Evolutionary conservation across 2,329 filamentous ascomycete genomes (phyloP).

Genomic region (Botrytis deweyae): DNA sequence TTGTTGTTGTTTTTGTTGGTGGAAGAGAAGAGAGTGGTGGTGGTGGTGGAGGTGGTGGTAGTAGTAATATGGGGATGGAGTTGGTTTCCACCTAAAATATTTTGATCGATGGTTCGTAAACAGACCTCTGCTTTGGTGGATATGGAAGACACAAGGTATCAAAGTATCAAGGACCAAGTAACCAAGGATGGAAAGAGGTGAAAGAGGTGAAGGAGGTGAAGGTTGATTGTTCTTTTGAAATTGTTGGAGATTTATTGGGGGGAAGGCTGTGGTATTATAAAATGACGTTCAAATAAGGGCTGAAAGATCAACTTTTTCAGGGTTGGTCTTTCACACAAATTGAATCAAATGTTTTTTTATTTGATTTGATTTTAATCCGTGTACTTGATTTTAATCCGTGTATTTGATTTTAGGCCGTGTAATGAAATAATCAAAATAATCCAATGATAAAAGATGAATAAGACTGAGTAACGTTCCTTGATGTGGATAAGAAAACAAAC

Average conservation of each 20-base stretch:
- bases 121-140: background rate
- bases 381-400: too few species aligned
- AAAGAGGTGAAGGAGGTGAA: background rate
- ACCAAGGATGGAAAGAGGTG: background rate
- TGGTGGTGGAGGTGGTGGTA: background rate
- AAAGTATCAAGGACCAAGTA: background rate
- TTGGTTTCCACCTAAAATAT: background rate
- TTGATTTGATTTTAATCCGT: too few species aligned
- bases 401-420: too few species aligned
- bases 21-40: background rate
- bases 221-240: background rate
- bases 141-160: background rate
- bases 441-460: too few species aligned
- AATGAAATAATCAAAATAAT: too few species aligned
- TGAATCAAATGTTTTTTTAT: background rate
- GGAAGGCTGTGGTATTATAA: background rate
- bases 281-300: conserved; percentile 12
- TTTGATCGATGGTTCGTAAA: background rate
- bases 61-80: background rate
- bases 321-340: conserved; percentile 1
- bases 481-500: background rate
- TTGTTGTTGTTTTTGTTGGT: background rate
- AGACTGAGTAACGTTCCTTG: background rate
- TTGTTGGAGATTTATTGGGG: background rate
- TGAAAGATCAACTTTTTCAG: background rate